These are phyloP conservation scores for Sindora glabra DNA, from an alignment of 306 rosid species.

Conservation along the genomic window DNA sequence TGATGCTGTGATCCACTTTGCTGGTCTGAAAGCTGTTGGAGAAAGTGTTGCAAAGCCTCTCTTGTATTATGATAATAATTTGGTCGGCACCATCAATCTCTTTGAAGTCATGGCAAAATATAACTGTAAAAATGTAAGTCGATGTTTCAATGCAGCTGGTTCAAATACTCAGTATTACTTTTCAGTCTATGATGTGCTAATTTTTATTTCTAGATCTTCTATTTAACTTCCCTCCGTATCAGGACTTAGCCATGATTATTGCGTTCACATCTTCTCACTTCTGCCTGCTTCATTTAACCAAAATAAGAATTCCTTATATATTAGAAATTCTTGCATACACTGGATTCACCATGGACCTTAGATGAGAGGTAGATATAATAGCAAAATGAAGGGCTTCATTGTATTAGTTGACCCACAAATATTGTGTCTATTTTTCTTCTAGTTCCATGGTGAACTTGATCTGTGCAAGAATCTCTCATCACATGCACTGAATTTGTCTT, in stretches of 20 bases:
- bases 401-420: too few species aligned
- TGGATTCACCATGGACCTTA: too few species aligned
- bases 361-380: too few species aligned
- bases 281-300: too few species aligned
- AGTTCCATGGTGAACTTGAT: too few species aligned
- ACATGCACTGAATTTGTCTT: neutral
- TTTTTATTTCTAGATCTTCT: neutral
- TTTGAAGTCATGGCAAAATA: conserved; percentile 56
- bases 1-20: conserved; percentile 84
- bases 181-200: neutral
- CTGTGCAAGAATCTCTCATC: neutral
- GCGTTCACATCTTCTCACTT: too few species aligned
- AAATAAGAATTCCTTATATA: too few species aligned
- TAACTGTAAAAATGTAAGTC: conserved; percentile 53
- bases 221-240: too few species aligned
- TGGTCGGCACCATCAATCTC: conserved; percentile 59
- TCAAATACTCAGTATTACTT: neutral
- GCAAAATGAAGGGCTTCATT: too few species aligned
- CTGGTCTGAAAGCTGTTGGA: conserved; percentile 82
- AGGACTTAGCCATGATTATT: too few species aligned
- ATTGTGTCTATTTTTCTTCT: too few species aligned
- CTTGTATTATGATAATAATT: conserved; percentile 51
- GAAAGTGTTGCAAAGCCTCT: conserved; percentile 67
- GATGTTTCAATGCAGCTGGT: neutral
- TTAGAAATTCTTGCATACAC: too few species aligned